phyloP scores from a whole-genome alignment of 441 rosid genomes.

The Mallotus repandus region DNA sequence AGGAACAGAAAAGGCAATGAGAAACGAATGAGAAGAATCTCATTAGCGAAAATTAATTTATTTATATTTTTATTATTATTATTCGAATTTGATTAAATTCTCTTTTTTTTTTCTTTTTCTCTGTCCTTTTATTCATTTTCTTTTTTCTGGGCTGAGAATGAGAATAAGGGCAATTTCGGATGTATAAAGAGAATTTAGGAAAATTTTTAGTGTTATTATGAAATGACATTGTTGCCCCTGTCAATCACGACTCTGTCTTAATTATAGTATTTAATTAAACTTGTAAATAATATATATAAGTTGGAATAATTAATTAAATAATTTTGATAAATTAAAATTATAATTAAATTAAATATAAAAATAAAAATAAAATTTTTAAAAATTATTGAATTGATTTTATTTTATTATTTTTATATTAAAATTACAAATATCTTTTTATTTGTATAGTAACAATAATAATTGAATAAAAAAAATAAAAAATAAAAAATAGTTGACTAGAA shows the following conservation, averaged over 20 bases:
- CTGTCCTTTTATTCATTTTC: constrained; percentile 21
- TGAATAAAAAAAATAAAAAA: too few relatives aligned
- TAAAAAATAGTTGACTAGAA: too few relatives aligned
- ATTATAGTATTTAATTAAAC: neutral
- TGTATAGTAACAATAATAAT: too few relatives aligned
- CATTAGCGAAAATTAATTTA: constrained; percentile 25
- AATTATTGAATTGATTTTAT: too few relatives aligned
- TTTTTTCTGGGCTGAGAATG: constrained; percentile 30
- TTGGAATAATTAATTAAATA: too few relatives aligned
- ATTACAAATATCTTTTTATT: too few relatives aligned
- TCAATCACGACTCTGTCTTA: neutral
- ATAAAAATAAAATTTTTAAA: too few relatives aligned
- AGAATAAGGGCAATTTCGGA: constrained; percentile 36
- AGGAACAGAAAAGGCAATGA: neutral
- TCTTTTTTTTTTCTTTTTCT: constrained; percentile 18
- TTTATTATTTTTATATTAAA: too few relatives aligned
- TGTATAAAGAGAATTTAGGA: constrained; percentile 18
- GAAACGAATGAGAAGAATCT: constrained; percentile 27
- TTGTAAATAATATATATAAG: too few relatives aligned
- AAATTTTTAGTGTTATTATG: neutral
- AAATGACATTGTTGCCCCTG: constrained; percentile 14
- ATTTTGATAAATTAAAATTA: too few relatives aligned
- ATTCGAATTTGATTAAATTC: constrained; percentile 41
- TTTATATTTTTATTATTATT: constrained; percentile 12
- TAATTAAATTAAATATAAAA: too few relatives aligned